Percentiles rank a stretch among this genome's conserved stretches.
Conservation (phyloP, 23 red algal species). For the Gracilaria caudata region DNA sequence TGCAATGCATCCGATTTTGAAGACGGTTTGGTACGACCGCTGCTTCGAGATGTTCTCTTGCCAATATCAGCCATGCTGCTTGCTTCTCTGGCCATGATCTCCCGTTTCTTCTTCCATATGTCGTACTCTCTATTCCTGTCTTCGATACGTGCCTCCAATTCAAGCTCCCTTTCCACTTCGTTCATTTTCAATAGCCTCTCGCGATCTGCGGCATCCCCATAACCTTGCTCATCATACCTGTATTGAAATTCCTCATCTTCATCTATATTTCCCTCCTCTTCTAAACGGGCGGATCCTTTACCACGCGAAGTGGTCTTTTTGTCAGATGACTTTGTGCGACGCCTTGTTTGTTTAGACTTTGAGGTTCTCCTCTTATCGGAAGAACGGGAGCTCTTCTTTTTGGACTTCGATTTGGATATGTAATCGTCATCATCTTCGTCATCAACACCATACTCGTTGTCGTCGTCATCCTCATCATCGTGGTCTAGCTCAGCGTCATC, state of each 20-base stretch:
- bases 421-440: slow-evolving; percentile 51
- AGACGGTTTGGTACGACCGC: slow-evolving; percentile 43
- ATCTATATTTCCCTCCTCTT: slow-evolving; percentile 7
- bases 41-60: slow-evolving; percentile 31
- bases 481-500: slow-evolving; percentile 24
- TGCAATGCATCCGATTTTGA: slow-evolving; percentile 65
- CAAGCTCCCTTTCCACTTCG: slow-evolving; percentile 55
- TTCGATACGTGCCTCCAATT: slow-evolving; percentile 42
- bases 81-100: slow-evolving; percentile 50
- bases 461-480: slow-evolving; percentile 59
- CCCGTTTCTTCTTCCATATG: slow-evolving; percentile 59
- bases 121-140: slow-evolving; percentile 36
- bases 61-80: not conserved
- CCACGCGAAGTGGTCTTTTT: slow-evolving; percentile 15
- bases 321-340: slow-evolving; percentile 14
- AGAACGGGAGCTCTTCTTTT: slow-evolving; percentile 23
- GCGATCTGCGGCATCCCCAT: slow-evolving; percentile 65
- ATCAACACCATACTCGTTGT: slow-evolving; percentile 51
- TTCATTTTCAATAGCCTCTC: slow-evolving; percentile 51
- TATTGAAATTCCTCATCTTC: slow-evolving; percentile 51
- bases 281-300: not conserved
- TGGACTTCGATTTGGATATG: slow-evolving; percentile 22
- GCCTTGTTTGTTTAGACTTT: slow-evolving; percentile 2
- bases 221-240: slow-evolving; percentile 62
- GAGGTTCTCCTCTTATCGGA: not conserved